Conservation (phyloP, 2,329 filamentous ascomycete genomes). For the Ceratocystis cubensis region DNA sequence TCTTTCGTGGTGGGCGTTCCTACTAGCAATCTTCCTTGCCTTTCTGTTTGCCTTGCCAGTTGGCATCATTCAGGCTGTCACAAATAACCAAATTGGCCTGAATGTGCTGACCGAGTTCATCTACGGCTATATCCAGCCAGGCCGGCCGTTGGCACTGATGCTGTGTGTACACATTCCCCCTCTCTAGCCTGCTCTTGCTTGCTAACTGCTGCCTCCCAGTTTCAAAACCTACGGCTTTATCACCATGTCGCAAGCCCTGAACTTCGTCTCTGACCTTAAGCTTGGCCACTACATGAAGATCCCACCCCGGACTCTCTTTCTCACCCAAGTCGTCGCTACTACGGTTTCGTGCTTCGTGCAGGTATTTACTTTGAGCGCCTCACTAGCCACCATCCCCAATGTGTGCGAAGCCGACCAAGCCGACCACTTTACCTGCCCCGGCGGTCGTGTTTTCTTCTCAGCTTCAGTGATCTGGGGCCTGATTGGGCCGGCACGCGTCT, state of each 20-base stretch:
- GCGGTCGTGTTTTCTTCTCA: conserved; percentile 51
- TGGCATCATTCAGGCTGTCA: conserved; percentile 56
- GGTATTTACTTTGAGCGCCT: conserved; percentile 50
- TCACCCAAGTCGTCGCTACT: conserved; percentile 52
- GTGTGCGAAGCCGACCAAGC: conserved; percentile 48
- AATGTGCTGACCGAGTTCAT: conserved; percentile 67
- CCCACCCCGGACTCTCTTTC: conserved; percentile 54
- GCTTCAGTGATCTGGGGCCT: conserved; percentile 57
- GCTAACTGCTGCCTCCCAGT: conserved; percentile 26
- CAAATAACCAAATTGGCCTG: conserved; percentile 57
- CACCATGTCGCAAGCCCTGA: conserved; percentile 52
- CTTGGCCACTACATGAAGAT: conserved; percentile 64
- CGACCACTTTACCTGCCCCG: conserved; percentile 51
- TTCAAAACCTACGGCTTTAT: conserved; percentile 54
- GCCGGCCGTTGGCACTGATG: conserved; percentile 60
- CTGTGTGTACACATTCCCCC: conserved; percentile 35
- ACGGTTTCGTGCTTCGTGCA: conserved; percentile 56
- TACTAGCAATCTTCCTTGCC: conserved; percentile 52
- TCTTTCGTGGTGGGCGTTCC: conserved; percentile 59
- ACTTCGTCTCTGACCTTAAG: conserved; percentile 54
- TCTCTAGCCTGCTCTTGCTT: neutral
- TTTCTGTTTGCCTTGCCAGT: conserved; percentile 53
- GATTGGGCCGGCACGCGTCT: conserved; percentile 51
- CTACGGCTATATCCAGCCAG: conserved; percentile 63
- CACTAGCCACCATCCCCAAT: conserved; percentile 46